phyloP scores from a whole-genome alignment of 495 filamentous ascomycete species.

The Annulohypoxylon maeteangense region DNA sequence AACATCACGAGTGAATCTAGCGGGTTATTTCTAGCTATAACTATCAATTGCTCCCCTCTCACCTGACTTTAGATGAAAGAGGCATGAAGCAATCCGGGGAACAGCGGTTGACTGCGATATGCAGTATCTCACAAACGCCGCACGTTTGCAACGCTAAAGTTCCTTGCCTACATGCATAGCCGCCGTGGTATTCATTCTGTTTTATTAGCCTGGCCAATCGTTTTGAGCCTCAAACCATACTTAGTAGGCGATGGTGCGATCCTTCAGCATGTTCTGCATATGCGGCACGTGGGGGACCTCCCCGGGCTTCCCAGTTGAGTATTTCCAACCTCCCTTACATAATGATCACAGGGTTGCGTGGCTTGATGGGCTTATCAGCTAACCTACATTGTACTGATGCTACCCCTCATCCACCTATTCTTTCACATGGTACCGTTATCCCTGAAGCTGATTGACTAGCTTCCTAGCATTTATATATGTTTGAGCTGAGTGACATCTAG shows the following conservation, averaged over 20 bases:
- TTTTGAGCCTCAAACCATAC: constrained; percentile 23
- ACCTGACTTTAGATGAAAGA: constrained; percentile 5
- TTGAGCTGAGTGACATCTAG: constrained; percentile 21
- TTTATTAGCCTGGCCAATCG: constrained; percentile 30
- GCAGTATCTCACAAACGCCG: constrained; percentile 9
- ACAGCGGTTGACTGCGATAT: constrained; percentile 11
- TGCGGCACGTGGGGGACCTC: constrained; percentile 28
- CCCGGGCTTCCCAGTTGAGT: constrained; percentile 1
- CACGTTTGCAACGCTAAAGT: constrained; percentile 5
- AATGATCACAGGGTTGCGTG: constrained; percentile 34
- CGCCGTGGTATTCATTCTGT: constrained; percentile 29
- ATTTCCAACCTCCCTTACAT: constrained; percentile 34
- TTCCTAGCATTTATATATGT: constrained; percentile 7
- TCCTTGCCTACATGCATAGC: constrained; percentile 32
- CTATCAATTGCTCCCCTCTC: neutral
- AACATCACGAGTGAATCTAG: neutral
- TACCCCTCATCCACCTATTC: constrained; percentile 45
- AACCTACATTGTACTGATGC: constrained; percentile 3
- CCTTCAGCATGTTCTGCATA: constrained; percentile 27
- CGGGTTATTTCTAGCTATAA: constrained; percentile 8
- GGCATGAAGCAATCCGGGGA: constrained; percentile 9
- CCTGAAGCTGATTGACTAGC: neutral
- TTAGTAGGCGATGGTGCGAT: constrained; percentile 16
- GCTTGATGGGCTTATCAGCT: constrained; percentile 41
- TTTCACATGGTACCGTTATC: constrained; percentile 33